Base-by-base conservation (phyloP, 306 rosid genomes). In the Cucumis sativus region DNA sequence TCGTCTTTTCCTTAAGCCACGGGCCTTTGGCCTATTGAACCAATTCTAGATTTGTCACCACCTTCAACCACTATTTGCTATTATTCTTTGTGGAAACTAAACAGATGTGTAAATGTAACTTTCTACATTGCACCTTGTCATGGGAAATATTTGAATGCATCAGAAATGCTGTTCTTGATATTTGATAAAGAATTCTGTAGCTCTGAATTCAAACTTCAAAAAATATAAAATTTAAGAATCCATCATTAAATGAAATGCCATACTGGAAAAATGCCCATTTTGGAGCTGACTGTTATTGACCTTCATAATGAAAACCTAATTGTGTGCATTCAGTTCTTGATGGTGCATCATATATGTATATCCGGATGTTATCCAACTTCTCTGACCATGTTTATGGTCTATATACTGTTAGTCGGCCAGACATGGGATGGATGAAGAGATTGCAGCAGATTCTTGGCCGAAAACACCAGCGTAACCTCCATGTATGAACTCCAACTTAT, bases 401-500 rank as follows among this genome's bases (percentile, higher is more conserved):
- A 12, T 75, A 39, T 75, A 13, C 23, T 39, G 76, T 77, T 72
- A 96, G 99, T 85, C 97, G 91, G 74, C 99, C 97, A 23, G 93
- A 96, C 88, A 64, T 96, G 79, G 99, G 99, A 70, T 96, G 93
- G 93, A 92, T 96, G 88, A 96, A 81, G 88, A 91, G 93, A 85
- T 57, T 96, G 83, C 96, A 92, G 74, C 93, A 91, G 83, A 89
- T 92, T 84, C 97, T 96, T 61, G 99, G 98, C 74, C 88, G 90
- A 83, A 96, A 92, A 79, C 97, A 91, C 88, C 98, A 86, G 80
- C 96, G 84, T 61, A 96, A 96, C 81, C 91, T 96, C 23, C 98
- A 91, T 79, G 99, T 96, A 87, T 47, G 85, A 23, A 56, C n/a
- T 80, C 79, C 62, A 41, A 51, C 8, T 78, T 49, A 71, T 71